These are phyloP conservation scores for Exophiala sp. DNA, from an alignment of 2,329 filamentous ascomycete species.

Conservation along the genomic window DNA sequence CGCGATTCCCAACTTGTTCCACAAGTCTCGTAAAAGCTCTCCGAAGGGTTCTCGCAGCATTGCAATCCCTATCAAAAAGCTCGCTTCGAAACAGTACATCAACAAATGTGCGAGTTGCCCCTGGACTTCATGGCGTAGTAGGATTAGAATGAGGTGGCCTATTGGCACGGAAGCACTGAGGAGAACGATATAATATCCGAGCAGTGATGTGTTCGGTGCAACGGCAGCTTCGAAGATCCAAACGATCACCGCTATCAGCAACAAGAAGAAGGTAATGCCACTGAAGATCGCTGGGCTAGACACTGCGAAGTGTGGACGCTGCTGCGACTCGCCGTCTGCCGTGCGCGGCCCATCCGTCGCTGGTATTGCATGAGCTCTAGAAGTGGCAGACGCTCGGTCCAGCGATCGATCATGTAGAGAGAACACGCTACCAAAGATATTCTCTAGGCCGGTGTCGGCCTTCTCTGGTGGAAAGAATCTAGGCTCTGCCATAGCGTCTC, in stretches of 20 bases:
- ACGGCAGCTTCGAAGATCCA: constrained; percentile 21
- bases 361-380: neutral
- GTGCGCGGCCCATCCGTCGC: neutral
- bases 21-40: constrained; percentile 17
- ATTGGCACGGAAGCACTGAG: constrained; percentile 17
- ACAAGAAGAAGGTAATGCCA: constrained; percentile 8
- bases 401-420: constrained; percentile 29
- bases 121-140: neutral
- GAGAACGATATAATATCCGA: constrained; percentile 17
- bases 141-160: constrained; percentile 10
- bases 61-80: constrained; percentile 11
- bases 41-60: constrained; percentile 12
- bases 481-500: constrained; percentile 40
- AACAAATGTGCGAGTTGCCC: constrained; percentile 8
- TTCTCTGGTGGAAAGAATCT: constrained; percentile 45
- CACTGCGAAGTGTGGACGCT: neutral
- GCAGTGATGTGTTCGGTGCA: constrained; percentile 2
- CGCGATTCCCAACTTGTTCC: constrained; percentile 25
- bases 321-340: too few species aligned
- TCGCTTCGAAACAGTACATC: constrained; percentile 12
- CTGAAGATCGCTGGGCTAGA: constrained; percentile 10
- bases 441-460: constrained; percentile 46
- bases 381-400: neutral
- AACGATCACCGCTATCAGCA: constrained; percentile 12
- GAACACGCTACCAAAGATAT: constrained; percentile 45